Evolutionary conservation across 768 basidiomycete species (phyloP).

Genomic region (Daedaleopsis nitida): DNA sequence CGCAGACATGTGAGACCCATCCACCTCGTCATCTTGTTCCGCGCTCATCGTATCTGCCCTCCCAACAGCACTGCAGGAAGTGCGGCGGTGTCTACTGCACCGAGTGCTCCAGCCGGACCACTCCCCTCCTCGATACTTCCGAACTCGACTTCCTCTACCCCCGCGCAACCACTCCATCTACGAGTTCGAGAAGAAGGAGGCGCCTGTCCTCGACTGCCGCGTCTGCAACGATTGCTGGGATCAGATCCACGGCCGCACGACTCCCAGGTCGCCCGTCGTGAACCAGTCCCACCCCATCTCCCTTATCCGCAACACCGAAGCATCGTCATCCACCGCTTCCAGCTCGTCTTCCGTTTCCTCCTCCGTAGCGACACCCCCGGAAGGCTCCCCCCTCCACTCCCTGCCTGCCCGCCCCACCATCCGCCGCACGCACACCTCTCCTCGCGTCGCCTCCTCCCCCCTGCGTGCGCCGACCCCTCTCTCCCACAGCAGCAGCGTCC

Average conservation of each 20-base stretch:
- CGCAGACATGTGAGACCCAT: constrained; percentile 66
- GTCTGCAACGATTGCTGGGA: constrained; percentile 82
- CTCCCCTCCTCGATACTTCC: constrained; percentile 72
- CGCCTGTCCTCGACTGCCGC: constrained; percentile 58
- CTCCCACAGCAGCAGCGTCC: constrained; percentile 5
- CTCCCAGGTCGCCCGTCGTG: constrained; percentile 44
- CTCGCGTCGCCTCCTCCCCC: constrained; percentile 33
- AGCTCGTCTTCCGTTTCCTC: constrained; percentile 35
- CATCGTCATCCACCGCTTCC: not conserved
- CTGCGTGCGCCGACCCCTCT: constrained; percentile 29
- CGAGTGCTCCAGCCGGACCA: constrained; percentile 59
- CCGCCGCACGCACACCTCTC: constrained; percentile 36
- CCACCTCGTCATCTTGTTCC: constrained; percentile 18
- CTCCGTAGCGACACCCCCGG: constrained; percentile 32
- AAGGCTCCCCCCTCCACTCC: constrained; percentile 19
- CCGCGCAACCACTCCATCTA: constrained; percentile 67
- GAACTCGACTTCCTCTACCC: constrained; percentile 71
- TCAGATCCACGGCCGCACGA: constrained; percentile 62
- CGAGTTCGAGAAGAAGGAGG: constrained; percentile 56
- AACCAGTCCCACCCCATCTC: constrained; percentile 17
- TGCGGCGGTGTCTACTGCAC: constrained; percentile 80
- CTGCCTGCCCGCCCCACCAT: constrained; percentile 12
- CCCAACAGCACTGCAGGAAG: constrained; percentile 75
- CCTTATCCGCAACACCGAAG: constrained; percentile 15
- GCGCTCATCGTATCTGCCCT: constrained; percentile 24